phyloP scores from a whole-genome alignment of 2,329 filamentous ascomycete species.

The Ceratocystis harringtonii region DNA sequence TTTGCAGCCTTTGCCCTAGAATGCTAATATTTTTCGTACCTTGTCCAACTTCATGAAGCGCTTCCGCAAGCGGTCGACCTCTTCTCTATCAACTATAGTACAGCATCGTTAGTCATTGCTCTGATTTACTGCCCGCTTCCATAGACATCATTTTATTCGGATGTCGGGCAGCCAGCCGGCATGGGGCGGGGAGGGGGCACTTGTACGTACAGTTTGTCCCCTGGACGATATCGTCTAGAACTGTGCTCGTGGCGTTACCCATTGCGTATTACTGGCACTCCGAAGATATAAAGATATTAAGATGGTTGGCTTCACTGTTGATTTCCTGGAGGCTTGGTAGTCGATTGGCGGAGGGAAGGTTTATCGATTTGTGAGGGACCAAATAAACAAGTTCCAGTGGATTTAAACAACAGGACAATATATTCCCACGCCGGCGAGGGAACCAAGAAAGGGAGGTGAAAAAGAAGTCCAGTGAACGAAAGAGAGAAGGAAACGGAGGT shows the following conservation, averaged over 20 bases:
- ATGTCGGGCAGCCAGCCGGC: no score
- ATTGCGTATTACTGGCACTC: constrained; percentile 27
- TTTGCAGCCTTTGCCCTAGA: not conserved
- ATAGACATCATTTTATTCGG: no score
- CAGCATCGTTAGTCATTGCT: constrained; percentile 36
- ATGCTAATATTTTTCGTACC: constrained; percentile 35
- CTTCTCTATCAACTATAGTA: constrained; percentile 73
- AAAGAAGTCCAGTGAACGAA: not conserved
- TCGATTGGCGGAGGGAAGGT: not conserved
- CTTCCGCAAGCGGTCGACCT: constrained; percentile 89
- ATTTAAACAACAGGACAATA: not conserved
- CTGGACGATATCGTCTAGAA: constrained; percentile 92
- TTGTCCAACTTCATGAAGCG: constrained; percentile 99
- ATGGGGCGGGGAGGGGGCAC: constrained; percentile 17
- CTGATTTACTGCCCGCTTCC: constrained; percentile 65
- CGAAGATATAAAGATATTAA: not conserved
- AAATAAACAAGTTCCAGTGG: not conserved
- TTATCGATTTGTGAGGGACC: not conserved
- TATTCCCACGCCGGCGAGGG: constrained; percentile 1
- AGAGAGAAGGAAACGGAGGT: not conserved
- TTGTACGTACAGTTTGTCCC: constrained; percentile 69
- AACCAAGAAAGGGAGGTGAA: not conserved
- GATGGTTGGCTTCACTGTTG: not conserved
- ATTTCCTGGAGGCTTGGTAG: not conserved
- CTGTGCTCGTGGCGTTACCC: constrained; percentile 55